Conservation (phyloP, 176 grass and related monocot species). For the Metroxylon sagu region DNA sequence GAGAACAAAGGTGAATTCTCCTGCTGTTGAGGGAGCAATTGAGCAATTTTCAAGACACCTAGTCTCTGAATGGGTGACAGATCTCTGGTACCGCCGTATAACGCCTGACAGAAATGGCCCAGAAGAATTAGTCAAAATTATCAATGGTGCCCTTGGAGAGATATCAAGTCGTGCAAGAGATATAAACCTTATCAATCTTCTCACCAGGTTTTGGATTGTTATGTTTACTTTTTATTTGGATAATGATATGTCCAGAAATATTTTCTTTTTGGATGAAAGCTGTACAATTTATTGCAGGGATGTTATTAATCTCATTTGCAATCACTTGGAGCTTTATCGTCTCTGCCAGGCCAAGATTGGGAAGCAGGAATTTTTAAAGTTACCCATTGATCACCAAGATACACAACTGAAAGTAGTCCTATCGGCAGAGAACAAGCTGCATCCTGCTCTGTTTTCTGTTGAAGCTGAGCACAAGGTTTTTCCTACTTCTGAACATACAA, state of each 20-base stretch:
- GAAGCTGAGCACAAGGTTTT: conserved; percentile 78
- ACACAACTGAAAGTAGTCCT: conserved; percentile 70
- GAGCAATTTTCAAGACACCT: conserved; percentile 85
- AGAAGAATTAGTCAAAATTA: conserved; percentile 52
- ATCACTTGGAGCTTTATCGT: conserved; percentile 80
- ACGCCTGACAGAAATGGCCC: conserved; percentile 88
- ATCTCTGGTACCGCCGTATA: conserved; percentile 93
- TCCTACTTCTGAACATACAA: too few relatives aligned
- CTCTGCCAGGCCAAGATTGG: conserved; percentile 81
- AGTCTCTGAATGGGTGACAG: conserved; percentile 80
- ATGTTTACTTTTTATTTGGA: too few relatives aligned
- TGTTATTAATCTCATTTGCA: conserved; percentile 67
- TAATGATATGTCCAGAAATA: too few relatives aligned
- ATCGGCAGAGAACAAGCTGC: conserved; percentile 68
- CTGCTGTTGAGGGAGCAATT: conserved; percentile 73
- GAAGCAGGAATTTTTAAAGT: conserved; percentile 63
- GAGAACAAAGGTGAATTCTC: conserved; percentile 84
- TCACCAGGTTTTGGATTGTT: conserved; percentile 55
- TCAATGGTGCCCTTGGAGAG: conserved; percentile 70
- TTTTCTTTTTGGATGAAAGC: too few relatives aligned
- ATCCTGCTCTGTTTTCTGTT: conserved; percentile 73
- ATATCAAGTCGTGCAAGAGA: conserved; percentile 70
- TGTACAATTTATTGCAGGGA: conserved; percentile 38
- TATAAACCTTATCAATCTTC: conserved; percentile 72
- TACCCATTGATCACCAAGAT: conserved; percentile 55